Evolutionary conservation across 192 early-diverging fungal species (phyloP).

Genomic region (Chytriomyces sp.): DNA sequence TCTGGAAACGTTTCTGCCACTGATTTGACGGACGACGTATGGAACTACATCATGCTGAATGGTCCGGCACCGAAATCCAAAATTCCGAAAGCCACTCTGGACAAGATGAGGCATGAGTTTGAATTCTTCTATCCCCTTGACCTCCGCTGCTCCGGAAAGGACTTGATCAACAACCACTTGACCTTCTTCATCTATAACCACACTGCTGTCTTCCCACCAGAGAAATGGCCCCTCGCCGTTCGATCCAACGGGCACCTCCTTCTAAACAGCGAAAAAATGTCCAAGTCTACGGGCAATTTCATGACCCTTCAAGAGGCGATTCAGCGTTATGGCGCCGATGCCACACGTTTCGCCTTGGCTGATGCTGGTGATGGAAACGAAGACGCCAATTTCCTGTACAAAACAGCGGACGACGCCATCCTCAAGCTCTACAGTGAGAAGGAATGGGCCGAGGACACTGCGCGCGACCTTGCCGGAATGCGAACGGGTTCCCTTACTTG

Average conservation of each 20-base stretch:
- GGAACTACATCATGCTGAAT: slow-evolving; percentile 86
- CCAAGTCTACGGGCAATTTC: slow-evolving; percentile 97
- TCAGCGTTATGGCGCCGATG: slow-evolving; percentile 92
- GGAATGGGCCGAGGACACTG: slow-evolving; percentile 86
- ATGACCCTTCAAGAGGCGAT: slow-evolving; percentile 80
- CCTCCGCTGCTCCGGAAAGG: slow-evolving; percentile 94
- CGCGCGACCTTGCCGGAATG: slow-evolving; percentile 53
- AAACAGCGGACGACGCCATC: slow-evolving; percentile 93
- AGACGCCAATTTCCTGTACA: slow-evolving; percentile 98
- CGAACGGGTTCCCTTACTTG: slow-evolving; percentile 64
- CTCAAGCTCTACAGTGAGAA: slow-evolving; percentile 85
- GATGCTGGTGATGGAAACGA: slow-evolving; percentile 95
- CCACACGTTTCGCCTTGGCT: slow-evolving; percentile 90
- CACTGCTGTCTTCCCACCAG: slow-evolving; percentile 88
- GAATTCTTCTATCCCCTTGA: slow-evolving; percentile 98
- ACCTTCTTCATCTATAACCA: slow-evolving; percentile 98
- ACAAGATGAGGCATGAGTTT: slow-evolving; percentile 83
- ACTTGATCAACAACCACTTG: slow-evolving; percentile 96
- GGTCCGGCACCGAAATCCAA: slow-evolving; percentile 62
- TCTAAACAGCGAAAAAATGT: slow-evolving; percentile 96
- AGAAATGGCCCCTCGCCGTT: slow-evolving; percentile 84
- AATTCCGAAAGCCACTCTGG: slow-evolving; percentile 70
- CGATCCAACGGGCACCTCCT: slow-evolving; percentile 95
- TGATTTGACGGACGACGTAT: slow-evolving; percentile 90
- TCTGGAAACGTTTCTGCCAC: slow-evolving; percentile 74